Evolutionary conservation across 495 filamentous ascomycete species (phyloP).

Genomic region (Tuber melanosporum): DNA sequence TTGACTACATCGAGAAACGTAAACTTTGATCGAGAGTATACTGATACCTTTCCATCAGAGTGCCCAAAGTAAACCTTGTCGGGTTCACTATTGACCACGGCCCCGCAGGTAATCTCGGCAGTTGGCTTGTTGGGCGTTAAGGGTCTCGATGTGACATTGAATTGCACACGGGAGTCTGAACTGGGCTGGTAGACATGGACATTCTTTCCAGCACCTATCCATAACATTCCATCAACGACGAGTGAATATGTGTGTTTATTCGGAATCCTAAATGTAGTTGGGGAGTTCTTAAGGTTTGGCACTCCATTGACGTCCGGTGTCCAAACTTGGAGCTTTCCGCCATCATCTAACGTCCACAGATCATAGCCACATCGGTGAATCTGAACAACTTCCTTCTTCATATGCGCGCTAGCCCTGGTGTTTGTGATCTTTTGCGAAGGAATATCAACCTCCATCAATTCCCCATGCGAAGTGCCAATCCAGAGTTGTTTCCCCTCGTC

Average conservation of each 20-base stretch:
- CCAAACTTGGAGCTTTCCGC: slow-evolving; percentile 84
- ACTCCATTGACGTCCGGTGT: slow-evolving; percentile 66
- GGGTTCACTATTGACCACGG: slow-evolving; percentile 64
- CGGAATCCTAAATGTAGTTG: slow-evolving; percentile 60
- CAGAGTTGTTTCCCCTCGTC: slow-evolving; percentile 81
- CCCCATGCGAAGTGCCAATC: slow-evolving; percentile 81
- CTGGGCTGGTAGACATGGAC: slow-evolving; percentile 74
- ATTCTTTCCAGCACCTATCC: slow-evolving; percentile 83
- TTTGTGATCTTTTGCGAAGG: slow-evolving; percentile 58
- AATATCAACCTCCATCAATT: slow-evolving; percentile 83
- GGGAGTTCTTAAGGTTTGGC: slow-evolving; percentile 63
- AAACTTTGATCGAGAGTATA: slow-evolving; percentile 73
- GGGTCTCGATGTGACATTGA: slow-evolving; percentile 65
- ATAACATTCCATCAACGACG: slow-evolving; percentile 68
- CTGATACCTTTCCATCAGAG: slow-evolving; percentile 83
- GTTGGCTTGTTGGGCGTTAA: slow-evolving; percentile 54
- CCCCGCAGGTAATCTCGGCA: slow-evolving; percentile 83
- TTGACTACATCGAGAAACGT: slow-evolving; percentile 68
- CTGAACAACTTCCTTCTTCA: slow-evolving; percentile 73
- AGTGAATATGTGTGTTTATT: slow-evolving; percentile 84
- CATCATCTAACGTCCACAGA: slow-evolving; percentile 91
- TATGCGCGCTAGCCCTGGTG: slow-evolving; percentile 64
- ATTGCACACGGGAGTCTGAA: slow-evolving; percentile 57
- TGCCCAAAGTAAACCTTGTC: slow-evolving; percentile 87
- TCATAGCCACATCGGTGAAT: slow-evolving; percentile 81